A percentile compares a stretch with the other conserved stretches of the same genome.
Evolutionary conservation across 768 basidiomycete species (phyloP).

Genomic region (Dentipellis fragilis): DNA sequence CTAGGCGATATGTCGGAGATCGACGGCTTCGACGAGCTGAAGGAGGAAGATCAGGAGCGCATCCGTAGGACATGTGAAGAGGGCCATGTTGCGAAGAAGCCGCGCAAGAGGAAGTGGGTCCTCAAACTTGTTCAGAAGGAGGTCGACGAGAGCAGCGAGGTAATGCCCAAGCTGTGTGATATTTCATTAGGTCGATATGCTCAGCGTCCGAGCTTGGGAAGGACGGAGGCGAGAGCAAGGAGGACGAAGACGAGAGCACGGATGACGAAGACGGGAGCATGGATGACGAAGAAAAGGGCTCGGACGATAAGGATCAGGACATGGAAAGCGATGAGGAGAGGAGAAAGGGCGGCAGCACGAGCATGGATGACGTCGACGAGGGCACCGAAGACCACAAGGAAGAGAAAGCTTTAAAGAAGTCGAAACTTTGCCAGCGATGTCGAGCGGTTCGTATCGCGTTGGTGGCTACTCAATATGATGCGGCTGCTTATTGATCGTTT

Average conservation of each 20-base stretch:
- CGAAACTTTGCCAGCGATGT: conserved; percentile 29
- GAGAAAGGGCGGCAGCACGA: no score
- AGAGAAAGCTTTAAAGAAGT: conserved; percentile 38
- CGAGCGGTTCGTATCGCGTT: conserved; percentile 8
- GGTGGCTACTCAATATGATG: neutral
- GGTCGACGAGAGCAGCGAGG: no score
- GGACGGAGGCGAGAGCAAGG: conserved; percentile 28
- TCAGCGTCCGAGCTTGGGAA: conserved; percentile 26
- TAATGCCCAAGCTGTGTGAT: no score
- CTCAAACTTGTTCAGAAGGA: no score
- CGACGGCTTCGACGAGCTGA: conserved; percentile 81
- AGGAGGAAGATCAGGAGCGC: conserved; percentile 58
- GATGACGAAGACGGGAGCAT: conserved; percentile 14
- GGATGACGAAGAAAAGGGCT: neutral
- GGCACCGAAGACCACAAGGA: conserved; percentile 17
- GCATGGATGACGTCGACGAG: no score
- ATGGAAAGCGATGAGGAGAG: no score
- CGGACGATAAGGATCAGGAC: conserved; percentile 13
- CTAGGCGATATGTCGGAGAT: conserved; percentile 55
- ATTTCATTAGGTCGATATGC: no score
- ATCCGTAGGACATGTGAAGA: conserved; percentile 64
- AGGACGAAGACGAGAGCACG: conserved; percentile 30
- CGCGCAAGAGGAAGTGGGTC: conserved; percentile 28
- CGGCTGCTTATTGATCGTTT: neutral
- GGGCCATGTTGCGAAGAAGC: conserved; percentile 25